These are phyloP conservation scores for Iris pallida DNA, from an alignment of 116 monocot genomes.

Conservation along the genomic window DNA sequence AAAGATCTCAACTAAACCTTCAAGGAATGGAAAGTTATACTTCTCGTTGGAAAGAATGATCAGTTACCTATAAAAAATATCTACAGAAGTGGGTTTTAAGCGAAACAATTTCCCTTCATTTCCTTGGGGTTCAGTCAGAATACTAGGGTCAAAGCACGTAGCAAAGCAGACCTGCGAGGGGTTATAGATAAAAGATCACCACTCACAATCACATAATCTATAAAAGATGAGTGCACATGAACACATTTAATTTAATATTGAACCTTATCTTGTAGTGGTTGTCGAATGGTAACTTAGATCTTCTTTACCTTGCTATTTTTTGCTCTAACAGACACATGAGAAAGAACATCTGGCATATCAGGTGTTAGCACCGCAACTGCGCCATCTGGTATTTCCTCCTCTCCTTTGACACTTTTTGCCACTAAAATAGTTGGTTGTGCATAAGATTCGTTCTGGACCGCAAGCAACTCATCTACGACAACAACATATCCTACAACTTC, in stretches of 20 bases:
- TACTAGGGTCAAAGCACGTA: conserved; percentile 86
- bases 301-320: conserved; percentile 87
- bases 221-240: conserved; percentile 1
- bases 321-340: conserved; percentile 96
- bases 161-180: conserved; percentile 84
- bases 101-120: conserved; percentile 68
- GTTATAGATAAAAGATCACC: neutral
- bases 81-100: conserved; percentile 75
- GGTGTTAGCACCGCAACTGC: conserved; percentile 91
- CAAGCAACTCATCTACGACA: conserved; percentile 67
- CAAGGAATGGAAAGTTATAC: neutral
- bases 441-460: conserved; percentile 82
- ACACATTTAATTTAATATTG: neutral
- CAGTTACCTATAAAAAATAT: conserved; percentile 64
- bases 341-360: conserved; percentile 99
- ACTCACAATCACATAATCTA: neutral
- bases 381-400: conserved; percentile 99
- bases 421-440: conserved; percentile 85
- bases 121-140: conserved; percentile 59
- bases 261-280: neutral
- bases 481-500: conserved; percentile 85
- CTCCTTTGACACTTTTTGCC: conserved; percentile 87
- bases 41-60: neutral
- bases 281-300: neutral
- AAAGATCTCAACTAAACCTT: neutral